These are phyloP conservation scores for Mortierella sp. DNA, from an alignment of 371 early-diverging fungal genomes.

Conservation along the genomic window DNA sequence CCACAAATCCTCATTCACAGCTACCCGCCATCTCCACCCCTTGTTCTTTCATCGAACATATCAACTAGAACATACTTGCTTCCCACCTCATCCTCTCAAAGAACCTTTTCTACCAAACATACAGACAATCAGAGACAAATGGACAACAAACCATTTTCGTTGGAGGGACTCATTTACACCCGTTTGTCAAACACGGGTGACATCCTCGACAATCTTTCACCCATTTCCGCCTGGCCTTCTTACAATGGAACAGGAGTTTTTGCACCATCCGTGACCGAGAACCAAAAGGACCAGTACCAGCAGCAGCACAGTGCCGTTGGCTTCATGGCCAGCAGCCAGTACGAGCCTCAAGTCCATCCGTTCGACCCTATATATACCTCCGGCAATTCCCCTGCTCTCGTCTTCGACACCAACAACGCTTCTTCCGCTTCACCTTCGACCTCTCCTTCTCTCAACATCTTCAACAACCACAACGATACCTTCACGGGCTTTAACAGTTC, in stretches of 20 bases:
- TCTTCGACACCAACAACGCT: not conserved
- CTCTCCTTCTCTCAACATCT: not conserved
- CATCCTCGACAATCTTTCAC: not conserved
- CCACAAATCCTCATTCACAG: not conserved
- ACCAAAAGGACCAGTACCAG: conserved; percentile 6
- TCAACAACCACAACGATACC: not conserved
- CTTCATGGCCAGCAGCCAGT: not conserved
- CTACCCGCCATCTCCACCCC: not conserved
- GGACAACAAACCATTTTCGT: conserved; percentile 14
- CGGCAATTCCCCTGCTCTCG: not conserved
- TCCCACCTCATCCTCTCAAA: not conserved
- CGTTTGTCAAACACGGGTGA: conserved; percentile 8
- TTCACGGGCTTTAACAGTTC: not conserved
- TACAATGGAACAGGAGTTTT: conserved; percentile 2
- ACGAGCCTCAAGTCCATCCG: not conserved
- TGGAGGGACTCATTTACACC: conserved; percentile 20
- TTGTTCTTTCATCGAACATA: not conserved
- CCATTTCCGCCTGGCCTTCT: conserved; percentile 30
- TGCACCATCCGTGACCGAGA: not conserved
- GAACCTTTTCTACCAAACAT: not conserved
- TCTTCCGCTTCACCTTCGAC: not conserved
- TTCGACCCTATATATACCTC: conserved; percentile 6
- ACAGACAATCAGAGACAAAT: conserved; percentile 15
- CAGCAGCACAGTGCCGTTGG: not conserved
- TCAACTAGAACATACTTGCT: not conserved